A percentile compares a stretch with the other conserved stretches of the same genome.
Evolutionary conservation across 305 asterid genomes (phyloP).

Genomic region (Rubia tinctorum): DNA sequence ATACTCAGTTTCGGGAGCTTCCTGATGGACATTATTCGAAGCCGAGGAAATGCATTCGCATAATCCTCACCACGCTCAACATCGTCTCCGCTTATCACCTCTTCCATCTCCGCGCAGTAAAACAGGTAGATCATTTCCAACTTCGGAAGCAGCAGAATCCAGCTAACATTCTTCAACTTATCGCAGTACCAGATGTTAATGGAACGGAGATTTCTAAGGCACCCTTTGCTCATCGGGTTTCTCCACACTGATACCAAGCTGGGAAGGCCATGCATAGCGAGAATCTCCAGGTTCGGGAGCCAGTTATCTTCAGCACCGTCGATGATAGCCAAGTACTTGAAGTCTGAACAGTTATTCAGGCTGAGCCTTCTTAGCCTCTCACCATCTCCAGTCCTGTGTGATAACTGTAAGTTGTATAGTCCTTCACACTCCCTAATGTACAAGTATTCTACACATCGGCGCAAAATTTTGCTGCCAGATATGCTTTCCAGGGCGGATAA

Average conservation of each 20-base stretch:
- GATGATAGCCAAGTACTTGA: constrained; percentile 27
- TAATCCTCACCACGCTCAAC: constrained; percentile 26
- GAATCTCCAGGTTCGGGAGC: constrained; percentile 45
- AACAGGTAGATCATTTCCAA: constrained; percentile 42
- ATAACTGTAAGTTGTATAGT: constrained; percentile 29
- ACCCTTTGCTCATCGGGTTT: constrained; percentile 23
- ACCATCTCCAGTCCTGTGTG: constrained; percentile 38
- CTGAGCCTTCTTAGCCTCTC: constrained; percentile 40
- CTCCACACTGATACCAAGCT: constrained; percentile 38
- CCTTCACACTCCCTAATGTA: constrained; percentile 48
- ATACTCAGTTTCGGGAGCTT: constrained; percentile 37
- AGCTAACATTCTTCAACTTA: constrained; percentile 38
- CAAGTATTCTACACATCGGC: constrained; percentile 35
- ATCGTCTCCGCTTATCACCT: constrained; percentile 29
- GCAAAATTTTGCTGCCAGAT: constrained; percentile 29
- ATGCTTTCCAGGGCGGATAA: constrained; percentile 23
- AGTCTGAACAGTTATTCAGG: constrained; percentile 36
- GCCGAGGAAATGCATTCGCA: constrained; percentile 27
- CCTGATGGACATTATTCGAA: constrained; percentile 33
- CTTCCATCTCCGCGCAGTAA: constrained; percentile 39
- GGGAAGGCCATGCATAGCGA: constrained; percentile 48
- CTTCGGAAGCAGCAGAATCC: constrained; percentile 42
- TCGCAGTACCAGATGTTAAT: constrained; percentile 43
- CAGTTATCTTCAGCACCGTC: constrained; percentile 34
- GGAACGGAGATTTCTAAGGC: constrained; percentile 35